phyloP scores from a whole-genome alignment of 805 yeast genomes.

The Starmerella roubikii region DNA sequence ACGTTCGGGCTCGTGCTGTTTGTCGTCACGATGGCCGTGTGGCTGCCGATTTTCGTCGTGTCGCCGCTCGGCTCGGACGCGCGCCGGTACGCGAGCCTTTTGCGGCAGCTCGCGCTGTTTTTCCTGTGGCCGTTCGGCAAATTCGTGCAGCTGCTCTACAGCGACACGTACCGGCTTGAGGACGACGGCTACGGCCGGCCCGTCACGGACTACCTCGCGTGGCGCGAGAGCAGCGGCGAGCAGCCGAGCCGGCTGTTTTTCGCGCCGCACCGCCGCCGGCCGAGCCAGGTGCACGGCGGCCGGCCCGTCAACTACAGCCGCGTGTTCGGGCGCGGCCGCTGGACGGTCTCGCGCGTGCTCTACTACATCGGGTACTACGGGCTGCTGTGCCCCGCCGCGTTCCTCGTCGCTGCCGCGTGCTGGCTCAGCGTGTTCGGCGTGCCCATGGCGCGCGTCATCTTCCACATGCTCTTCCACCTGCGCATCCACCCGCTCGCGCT shows the following conservation, averaged over 20 bases:
- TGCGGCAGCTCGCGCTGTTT: slow-evolving; percentile 30
- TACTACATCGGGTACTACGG: slow-evolving; percentile 62
- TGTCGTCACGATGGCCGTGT: slow-evolving; percentile 30
- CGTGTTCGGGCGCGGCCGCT: slow-evolving; percentile 79
- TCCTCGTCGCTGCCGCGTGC: slow-evolving; percentile 41
- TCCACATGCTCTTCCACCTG: slow-evolving; percentile 57
- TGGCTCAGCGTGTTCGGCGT: slow-evolving; percentile 83
- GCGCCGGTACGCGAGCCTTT: slow-evolving; percentile 39
- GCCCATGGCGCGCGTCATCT: slow-evolving; percentile 78
- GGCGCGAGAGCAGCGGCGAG: slow-evolving; percentile 43
- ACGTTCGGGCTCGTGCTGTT: slow-evolving; percentile 54
- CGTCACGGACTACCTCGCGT: slow-evolving; percentile 67
- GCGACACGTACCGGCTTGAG: slow-evolving; percentile 68
- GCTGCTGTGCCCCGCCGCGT: slow-evolving; percentile 53
- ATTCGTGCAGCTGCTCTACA: slow-evolving; percentile 63
- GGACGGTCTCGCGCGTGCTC: slow-evolving; percentile 72
- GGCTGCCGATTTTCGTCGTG: slow-evolving; percentile 34
- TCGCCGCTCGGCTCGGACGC: slow-evolving; percentile 30
- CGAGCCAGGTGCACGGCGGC: slow-evolving; percentile 10
- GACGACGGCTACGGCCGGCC: slow-evolving; percentile 83
- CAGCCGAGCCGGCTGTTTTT: slow-evolving; percentile 46
- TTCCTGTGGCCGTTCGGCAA: slow-evolving; percentile 69
- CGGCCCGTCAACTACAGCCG: slow-evolving; percentile 26
- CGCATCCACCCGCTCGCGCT: slow-evolving; percentile 84
- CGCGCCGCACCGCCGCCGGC: slow-evolving; percentile 37